Evolutionary conservation across 768 basidiomycete species (phyloP).

Genomic region (Lentinula boryana): DNA sequence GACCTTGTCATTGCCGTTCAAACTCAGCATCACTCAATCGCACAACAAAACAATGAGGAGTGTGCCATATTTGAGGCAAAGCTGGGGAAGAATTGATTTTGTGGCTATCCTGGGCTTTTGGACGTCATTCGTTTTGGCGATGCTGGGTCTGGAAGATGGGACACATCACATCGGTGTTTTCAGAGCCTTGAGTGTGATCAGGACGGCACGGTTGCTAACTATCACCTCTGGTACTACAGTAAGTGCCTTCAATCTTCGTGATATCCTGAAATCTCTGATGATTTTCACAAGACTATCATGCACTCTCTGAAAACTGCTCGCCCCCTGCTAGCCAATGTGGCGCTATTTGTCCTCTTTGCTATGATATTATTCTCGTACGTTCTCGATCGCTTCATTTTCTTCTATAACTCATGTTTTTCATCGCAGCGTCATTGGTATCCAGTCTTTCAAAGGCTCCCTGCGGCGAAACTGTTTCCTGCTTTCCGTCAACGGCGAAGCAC

Average conservation of each 20-base stretch:
- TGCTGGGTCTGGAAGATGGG: slow-evolving; percentile 62
- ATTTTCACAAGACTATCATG: slow-evolving; percentile 64
- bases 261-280: background rate
- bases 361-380: slow-evolving; percentile 82
- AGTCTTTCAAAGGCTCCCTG: slow-evolving; percentile 85
- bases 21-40: slow-evolving; percentile 48
- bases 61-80: slow-evolving; percentile 86
- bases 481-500: slow-evolving; percentile 47
- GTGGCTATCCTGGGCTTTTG: slow-evolving; percentile 85
- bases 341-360: slow-evolving; percentile 89
- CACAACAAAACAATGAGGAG: slow-evolving; percentile 56
- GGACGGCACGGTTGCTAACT: slow-evolving; percentile 76
- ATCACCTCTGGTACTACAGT: slow-evolving; percentile 92
- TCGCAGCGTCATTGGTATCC: slow-evolving; percentile 85
- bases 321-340: slow-evolving; percentile 84
- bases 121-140: slow-evolving; percentile 71
- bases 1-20: slow-evolving; percentile 54
- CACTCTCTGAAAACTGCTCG: slow-evolving; percentile 86
- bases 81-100: slow-evolving; percentile 88
- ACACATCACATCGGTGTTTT: slow-evolving; percentile 77
- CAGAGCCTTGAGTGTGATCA: slow-evolving; percentile 79
- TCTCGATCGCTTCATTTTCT: background rate
- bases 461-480: slow-evolving; percentile 55
- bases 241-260: slow-evolving; percentile 20
- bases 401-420: background rate